Conservation (phyloP, 345 rosid genomes). For the Dimocarpus longan region DNA sequence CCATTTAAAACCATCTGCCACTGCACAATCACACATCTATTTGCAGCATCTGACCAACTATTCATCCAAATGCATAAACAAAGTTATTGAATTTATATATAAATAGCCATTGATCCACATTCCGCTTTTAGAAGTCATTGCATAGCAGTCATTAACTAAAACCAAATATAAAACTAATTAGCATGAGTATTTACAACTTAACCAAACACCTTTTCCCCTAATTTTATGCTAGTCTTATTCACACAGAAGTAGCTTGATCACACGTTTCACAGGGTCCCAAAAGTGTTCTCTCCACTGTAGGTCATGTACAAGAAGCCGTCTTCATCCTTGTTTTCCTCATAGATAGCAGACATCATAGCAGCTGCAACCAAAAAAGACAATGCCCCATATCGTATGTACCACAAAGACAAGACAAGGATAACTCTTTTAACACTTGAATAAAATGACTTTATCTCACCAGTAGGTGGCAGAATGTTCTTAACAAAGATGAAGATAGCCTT, state of each 20-base stretch:
- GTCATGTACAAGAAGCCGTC: conserved; percentile 99
- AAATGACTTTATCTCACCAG: conserved; percentile 47
- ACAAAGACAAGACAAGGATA: neutral
- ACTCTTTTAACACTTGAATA: neutral
- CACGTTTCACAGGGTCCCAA: conserved; percentile 50
- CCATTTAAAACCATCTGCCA: neutral
- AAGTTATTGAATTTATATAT: neutral
- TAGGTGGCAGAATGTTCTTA: conserved; percentile 73
- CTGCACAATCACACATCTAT: neutral
- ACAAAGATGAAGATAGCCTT: conserved; percentile 84
- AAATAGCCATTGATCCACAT: neutral
- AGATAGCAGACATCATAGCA: conserved; percentile 93
- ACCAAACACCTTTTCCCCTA: conserved; percentile 7
- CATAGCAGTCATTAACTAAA: neutral
- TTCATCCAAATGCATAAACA: neutral
- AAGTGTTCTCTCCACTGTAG: conserved; percentile 98
- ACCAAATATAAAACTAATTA: conserved; percentile 14
- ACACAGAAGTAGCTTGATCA: conserved; percentile 19
- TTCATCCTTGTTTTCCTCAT: conserved; percentile 94
- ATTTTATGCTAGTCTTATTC: conserved; percentile 15
- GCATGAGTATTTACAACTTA: conserved; percentile 40
- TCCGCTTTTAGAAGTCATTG: neutral
- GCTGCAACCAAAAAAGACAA: conserved; percentile 45
- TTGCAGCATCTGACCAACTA: conserved; percentile 5
- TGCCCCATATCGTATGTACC: neutral